phyloP scores from a whole-genome alignment of 495 filamentous ascomycete genomes.

The Penicillium chermesinum region DNA sequence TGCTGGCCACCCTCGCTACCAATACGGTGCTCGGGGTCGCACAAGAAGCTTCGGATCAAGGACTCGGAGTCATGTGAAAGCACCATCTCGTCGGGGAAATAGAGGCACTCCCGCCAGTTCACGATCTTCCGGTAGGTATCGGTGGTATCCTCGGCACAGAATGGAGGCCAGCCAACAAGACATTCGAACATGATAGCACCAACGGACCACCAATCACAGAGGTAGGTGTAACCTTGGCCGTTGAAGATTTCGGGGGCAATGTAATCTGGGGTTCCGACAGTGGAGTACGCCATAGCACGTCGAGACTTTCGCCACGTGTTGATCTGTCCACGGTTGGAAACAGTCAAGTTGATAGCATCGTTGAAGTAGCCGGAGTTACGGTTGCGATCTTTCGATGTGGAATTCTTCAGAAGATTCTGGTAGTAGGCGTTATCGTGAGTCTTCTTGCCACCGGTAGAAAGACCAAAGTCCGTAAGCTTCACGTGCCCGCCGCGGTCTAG shows the following conservation, averaged over 20 bases:
- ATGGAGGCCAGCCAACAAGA: constrained; percentile 96
- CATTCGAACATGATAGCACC: constrained; percentile 99
- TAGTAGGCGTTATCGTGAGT: constrained; percentile 98
- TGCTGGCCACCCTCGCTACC: constrained; percentile 59
- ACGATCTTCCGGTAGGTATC: constrained; percentile 99
- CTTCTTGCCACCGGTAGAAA: constrained; percentile 97
- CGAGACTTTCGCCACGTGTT: constrained; percentile 98
- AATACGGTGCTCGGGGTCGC: constrained; percentile 83
- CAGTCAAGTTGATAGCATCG: constrained; percentile 96
- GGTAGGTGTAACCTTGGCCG: constrained; percentile 88
- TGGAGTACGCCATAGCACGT: constrained; percentile 93
- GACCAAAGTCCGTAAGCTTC: constrained; percentile 96
- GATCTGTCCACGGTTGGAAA: constrained; percentile 92
- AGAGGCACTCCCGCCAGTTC: constrained; percentile 91
- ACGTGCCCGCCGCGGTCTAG: constrained; percentile 93
- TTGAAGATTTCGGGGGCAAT: constrained; percentile 98
- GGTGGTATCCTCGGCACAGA: constrained; percentile 95
- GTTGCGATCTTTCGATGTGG: constrained; percentile 61
- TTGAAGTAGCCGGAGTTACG: constrained; percentile 84
- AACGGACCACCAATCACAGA: constrained; percentile 98
- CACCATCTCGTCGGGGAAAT: constrained; percentile 93
- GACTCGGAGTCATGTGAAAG: constrained; percentile 82
- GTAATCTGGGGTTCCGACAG: constrained; percentile 96
- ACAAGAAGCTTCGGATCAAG: constrained; percentile 86
- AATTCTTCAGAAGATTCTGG: constrained; percentile 85